Conservation (phyloP, 2,329 filamentous ascomycete genomes). For the Cladosporium sp. region DNA sequence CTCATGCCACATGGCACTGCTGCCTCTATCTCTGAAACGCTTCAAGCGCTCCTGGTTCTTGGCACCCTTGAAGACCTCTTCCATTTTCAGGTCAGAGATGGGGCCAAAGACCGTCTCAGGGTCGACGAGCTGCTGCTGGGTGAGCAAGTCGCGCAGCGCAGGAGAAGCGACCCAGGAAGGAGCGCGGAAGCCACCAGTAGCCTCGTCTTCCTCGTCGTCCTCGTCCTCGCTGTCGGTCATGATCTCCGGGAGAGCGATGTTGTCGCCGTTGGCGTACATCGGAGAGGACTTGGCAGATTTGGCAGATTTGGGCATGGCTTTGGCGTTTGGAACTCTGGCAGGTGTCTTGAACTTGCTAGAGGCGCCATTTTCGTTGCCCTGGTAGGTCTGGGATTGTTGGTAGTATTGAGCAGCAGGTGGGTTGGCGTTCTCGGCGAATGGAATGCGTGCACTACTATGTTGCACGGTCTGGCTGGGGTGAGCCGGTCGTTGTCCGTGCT, state of each 20-base stretch:
- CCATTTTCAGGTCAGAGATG: conserved; percentile 85
- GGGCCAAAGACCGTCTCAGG: conserved; percentile 85
- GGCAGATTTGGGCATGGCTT: conserved; percentile 36
- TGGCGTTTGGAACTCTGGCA: conserved; percentile 53
- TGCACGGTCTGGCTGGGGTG: conserved; percentile 84
- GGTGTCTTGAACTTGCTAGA: conserved; percentile 65
- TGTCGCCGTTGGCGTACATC: conserved; percentile 83
- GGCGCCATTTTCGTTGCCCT: conserved; percentile 25
- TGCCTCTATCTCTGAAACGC: conserved; percentile 87
- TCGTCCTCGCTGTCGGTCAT: conserved; percentile 92
- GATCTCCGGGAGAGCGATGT: conserved; percentile 91
- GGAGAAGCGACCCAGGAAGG: conserved; percentile 89
- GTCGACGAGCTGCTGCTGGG: conserved; percentile 81
- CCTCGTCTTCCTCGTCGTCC: conserved; percentile 58
- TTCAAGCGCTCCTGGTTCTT: conserved; percentile 82
- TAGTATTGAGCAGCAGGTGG: conserved; percentile 35
- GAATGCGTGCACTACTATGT: conserved; percentile 83
- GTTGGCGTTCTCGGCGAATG: conserved; percentile 73
- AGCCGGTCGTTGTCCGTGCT: conserved; percentile 54
- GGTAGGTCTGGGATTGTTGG: conserved; percentile 23
- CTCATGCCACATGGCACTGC: conserved; percentile 89
- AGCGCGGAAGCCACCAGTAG: conserved; percentile 56
- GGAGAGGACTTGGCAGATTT: conserved; percentile 67
- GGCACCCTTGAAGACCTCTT: conserved; percentile 77
- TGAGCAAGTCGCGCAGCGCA: conserved; percentile 72